Percentiles rank a stretch among this genome's conserved stretches.
Evolutionary conservation across 108 stramenopile species (phyloP).

Genomic region (Conticribra weissflogii): DNA sequence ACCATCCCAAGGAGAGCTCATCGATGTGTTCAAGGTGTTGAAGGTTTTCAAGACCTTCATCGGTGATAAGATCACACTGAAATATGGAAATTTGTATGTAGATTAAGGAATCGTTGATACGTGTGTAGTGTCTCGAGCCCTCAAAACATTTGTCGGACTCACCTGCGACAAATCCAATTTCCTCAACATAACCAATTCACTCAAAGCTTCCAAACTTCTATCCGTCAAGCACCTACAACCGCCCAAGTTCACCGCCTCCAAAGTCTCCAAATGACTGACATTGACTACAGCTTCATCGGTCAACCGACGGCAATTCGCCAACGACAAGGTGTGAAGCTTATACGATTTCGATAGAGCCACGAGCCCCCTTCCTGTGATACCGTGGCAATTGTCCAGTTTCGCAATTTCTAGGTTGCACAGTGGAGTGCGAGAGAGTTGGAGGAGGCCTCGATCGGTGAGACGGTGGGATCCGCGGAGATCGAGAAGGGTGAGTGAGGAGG

Average conservation of each 20-base stretch:
- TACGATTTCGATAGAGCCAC: slow-evolving; percentile 63
- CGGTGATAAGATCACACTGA: slow-evolving; percentile 79
- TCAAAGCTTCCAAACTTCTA: slow-evolving; percentile 58
- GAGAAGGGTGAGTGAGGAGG: slow-evolving; percentile 51
- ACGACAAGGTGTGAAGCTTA: slow-evolving; percentile 67
- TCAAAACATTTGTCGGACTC: neutral
- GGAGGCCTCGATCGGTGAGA: slow-evolving; percentile 74
- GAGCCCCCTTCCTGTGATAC: slow-evolving; percentile 67
- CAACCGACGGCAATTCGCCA: slow-evolving; percentile 79
- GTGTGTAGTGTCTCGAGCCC: neutral
- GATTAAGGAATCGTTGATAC: too few relatives aligned
- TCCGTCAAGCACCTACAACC: slow-evolving; percentile 88
- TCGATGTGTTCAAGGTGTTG: slow-evolving; percentile 57
- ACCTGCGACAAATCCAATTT: slow-evolving; percentile 76
- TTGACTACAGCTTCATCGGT: slow-evolving; percentile 83
- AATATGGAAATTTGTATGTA: too few relatives aligned
- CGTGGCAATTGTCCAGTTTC: slow-evolving; percentile 76
- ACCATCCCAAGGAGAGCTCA: slow-evolving; percentile 84
- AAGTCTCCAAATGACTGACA: slow-evolving; percentile 63
- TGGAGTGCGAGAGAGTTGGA: slow-evolving; percentile 57
- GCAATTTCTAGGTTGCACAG: slow-evolving; percentile 68
- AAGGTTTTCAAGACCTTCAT: slow-evolving; percentile 66
- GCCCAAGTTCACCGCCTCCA: slow-evolving; percentile 66
- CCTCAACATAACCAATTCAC: slow-evolving; percentile 47
- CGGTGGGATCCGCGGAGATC: slow-evolving; percentile 79